Percentiles rank a stretch among this genome's conserved stretches.
Evolutionary conservation across 2,329 filamentous ascomycete genomes (phyloP).

Genomic region (Colletotrichum tropicale): DNA sequence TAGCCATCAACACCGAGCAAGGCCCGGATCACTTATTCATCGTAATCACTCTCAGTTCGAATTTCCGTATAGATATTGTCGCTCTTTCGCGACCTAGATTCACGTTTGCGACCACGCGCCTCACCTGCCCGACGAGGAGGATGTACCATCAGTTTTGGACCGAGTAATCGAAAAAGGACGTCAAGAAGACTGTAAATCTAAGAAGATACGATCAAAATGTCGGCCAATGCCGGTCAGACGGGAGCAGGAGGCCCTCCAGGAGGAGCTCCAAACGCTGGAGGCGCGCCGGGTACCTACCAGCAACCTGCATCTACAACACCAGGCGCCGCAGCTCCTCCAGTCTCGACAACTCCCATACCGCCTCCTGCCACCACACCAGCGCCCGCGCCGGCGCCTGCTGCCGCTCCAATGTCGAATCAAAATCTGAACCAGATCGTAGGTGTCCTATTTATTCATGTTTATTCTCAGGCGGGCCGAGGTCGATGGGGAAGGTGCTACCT

Average conservation of each 20-base stretch:
- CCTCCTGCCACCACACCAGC: constrained; percentile 21
- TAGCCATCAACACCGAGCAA: too few species aligned
- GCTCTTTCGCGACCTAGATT: background rate
- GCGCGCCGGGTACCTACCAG: constrained; percentile 8
- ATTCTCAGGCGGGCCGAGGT: background rate
- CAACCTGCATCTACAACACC: constrained; percentile 6
- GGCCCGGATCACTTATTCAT: background rate
- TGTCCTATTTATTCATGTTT: constrained; percentile 21
- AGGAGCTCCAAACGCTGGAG: background rate
- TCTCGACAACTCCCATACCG: constrained; percentile 25
- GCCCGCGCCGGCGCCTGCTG: constrained; percentile 28
- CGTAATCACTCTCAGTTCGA: background rate
- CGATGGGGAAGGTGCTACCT: background rate
- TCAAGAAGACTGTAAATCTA: background rate
- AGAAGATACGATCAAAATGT: background rate
- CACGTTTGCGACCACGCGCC: background rate
- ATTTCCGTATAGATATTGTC: background rate
- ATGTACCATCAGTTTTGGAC: background rate
- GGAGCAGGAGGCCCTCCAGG: background rate
- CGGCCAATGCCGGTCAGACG: constrained; percentile 8
- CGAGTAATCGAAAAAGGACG: background rate
- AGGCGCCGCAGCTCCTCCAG: constrained; percentile 26
- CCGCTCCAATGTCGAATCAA: constrained; percentile 72
- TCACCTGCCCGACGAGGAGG: background rate
- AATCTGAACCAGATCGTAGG: constrained; percentile 96